These are phyloP conservation scores for Penicillium sp. DNA, from an alignment of 2,329 filamentous ascomycete species.

Conservation along the genomic window DNA sequence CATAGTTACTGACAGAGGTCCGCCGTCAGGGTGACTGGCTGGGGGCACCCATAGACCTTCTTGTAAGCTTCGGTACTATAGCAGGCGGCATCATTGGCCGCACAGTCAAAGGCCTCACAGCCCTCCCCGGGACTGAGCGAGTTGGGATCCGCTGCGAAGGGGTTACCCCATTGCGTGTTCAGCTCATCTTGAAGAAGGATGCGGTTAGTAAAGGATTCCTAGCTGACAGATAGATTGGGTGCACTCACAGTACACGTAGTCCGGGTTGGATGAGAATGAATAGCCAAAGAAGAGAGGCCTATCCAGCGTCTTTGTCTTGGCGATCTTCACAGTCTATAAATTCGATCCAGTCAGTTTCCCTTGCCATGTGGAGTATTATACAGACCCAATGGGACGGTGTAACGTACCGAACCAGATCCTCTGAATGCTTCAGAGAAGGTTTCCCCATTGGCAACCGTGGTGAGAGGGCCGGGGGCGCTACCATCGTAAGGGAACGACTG, in stretches of 20 bases:
- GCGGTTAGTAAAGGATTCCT: conserved; percentile 10
- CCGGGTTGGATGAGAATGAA: conserved; percentile 24
- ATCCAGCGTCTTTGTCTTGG: conserved; percentile 28
- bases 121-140: conserved; percentile 26
- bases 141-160: conserved; percentile 23
- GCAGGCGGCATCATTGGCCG: conserved; percentile 23
- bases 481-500: conserved; percentile 28
- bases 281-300: conserved; percentile 29
- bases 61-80: conserved; percentile 26
- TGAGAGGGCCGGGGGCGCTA: conserved; percentile 24
- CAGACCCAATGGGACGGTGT: neutral
- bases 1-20: conserved; percentile 20
- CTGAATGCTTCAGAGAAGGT: conserved; percentile 26
- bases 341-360: conserved; percentile 14
- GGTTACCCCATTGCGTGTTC: conserved; percentile 27
- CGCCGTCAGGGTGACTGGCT: conserved; percentile 23
- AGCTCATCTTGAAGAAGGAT: conserved; percentile 20
- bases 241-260: conserved; percentile 27
- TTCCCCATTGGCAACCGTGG: conserved; percentile 17
- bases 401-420: conserved; percentile 24
- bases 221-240: conserved; percentile 3
- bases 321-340: conserved; percentile 25
- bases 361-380: conserved; percentile 1
- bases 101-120: conserved; percentile 26
- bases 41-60: conserved; percentile 27